Percentiles rank a stretch among this genome's conserved stretches.
Evolutionary conservation across 2,329 filamentous ascomycete species (phyloP).

Genomic region (Lomentospora prolificans): DNA sequence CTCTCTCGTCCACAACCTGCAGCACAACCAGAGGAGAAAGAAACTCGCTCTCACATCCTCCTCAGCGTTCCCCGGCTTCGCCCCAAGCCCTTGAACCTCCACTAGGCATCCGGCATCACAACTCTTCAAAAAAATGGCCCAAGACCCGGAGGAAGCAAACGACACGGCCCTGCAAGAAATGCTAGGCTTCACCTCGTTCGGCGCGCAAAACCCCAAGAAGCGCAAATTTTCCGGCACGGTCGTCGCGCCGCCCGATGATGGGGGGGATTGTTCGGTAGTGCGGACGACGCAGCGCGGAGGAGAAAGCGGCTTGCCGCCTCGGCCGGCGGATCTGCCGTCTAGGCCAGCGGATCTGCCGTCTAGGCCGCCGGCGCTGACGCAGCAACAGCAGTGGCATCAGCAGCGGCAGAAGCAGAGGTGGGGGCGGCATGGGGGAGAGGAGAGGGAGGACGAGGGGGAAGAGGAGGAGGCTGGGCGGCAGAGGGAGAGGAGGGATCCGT

Average conservation of each 20-base stretch:
- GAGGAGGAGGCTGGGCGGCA: constrained; percentile 19
- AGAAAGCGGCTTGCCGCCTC: constrained; percentile 5
- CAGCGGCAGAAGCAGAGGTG: constrained; percentile 21
- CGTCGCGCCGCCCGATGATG: not conserved
- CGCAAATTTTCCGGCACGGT: constrained; percentile 31
- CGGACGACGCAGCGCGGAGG: too few relatives aligned
- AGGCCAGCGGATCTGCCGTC: constrained; percentile 12
- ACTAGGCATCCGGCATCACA: not conserved
- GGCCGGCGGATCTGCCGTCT: constrained; percentile 11
- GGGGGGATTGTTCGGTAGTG: too few relatives aligned
- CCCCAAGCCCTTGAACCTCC: too few relatives aligned
- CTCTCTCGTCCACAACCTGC: not conserved
- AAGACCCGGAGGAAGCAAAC: constrained; percentile 22
- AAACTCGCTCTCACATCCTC: not conserved
- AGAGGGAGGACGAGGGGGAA: constrained; percentile 21
- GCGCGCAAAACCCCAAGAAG: constrained; percentile 51
- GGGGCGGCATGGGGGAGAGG: constrained; percentile 17
- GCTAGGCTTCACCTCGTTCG: constrained; percentile 69
- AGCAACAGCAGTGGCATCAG: not conserved
- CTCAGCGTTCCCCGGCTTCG: too few relatives aligned
- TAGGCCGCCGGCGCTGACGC: constrained; percentile 7
- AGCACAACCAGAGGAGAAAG: not conserved
- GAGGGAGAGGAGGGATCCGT: constrained; percentile 20
- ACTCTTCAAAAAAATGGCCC: not conserved
- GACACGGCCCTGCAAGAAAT: constrained; percentile 49